Base-by-base conservation (phyloP, 768 basidiomycete genomes). In the Mycena metata region DNA sequence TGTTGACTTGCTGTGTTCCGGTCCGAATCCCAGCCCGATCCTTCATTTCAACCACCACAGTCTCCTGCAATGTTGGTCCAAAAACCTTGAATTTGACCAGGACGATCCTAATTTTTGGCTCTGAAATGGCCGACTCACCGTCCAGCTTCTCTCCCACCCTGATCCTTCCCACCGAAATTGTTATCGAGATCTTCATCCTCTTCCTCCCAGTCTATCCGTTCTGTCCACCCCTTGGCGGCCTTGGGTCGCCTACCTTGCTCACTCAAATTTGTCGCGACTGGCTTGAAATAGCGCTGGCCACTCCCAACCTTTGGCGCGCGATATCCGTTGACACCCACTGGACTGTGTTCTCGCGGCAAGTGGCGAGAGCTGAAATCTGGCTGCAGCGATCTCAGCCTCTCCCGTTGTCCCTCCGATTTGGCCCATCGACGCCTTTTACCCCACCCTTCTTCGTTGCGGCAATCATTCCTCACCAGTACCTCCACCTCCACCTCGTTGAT, bases 121-220 rank as follows among this genome's bases (percentile, higher is more conserved):
- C 30, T 30, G 30, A 30, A 30, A 30, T 30, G 11, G 9, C 39
- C 39, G 9, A 9, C 11, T 39, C 39, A 39, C 39, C 39, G 39
- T 39, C 11, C 39, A 15, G 15, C 10, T 39, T 5, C 39, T 39
- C 10, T 10, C 51, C 51, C 2, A 33, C 55, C 52, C 16, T 43
- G 4, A 55, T 42, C 11, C 19, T 63, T 5, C 61, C 61, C 11
- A 63, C 43, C 30, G 61, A 63, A 54, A 55, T 63, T 41, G 19
- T 46, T 17, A 8, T 30, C 15, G 52, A 63, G 21, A 55, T 55
- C 26, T 63, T 63, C 61, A 9, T 46, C 19, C 24, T 24, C 21
- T 63, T 63, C 51, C 8, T 63, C 7, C 61, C 61, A 5, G 30
- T 26, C 26, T 63, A 54, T 11, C 61, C 60, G 2, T 11, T 15